Base-by-base conservation (phyloP, 2,329 filamentous ascomycete genomes). In the Paecilomyces fulvus region DNA sequence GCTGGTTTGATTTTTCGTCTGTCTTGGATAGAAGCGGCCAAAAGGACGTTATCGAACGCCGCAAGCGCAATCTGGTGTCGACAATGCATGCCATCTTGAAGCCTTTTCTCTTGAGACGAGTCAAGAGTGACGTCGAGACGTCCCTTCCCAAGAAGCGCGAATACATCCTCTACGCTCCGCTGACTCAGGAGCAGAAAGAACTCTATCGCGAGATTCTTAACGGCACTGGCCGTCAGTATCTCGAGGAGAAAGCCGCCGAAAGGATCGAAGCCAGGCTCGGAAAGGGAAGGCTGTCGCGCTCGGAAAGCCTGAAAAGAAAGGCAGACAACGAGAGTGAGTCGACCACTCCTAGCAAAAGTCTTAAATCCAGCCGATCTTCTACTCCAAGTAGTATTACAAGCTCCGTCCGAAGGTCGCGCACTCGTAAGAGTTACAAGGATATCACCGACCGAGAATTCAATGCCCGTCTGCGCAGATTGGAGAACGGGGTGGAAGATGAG, bases 1-100 rank as follows among this genome's bases (percentile, higher is more conserved):
- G 85, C 1, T 97, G 92, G 92, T 99, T 99, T 60, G 92, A 99
- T 70, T 99, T 99, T 65, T 94, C 89, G 0, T 92, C 91, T 7
- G 79, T 99, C 1, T 84, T 95, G 55, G 90, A 97, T 58, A 90
- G 92, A 61, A 81, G 87, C 33, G 86, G 85, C 0, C 88, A 90
- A 1, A 85, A 89, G 52, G 84, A 92, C 49, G 87, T 95, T 53
- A 86, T 87, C 3, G 88, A 95, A 64, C 84, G 89, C 55, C 83
- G 87, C 52, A 89, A 89, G 66, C 84, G 88, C 59, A 88, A 87
- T 53, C 75, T 94, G 1, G 87, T 95, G 1, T 85, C 91, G 53
- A 96, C 92, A 60, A 88, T 99, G 56, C 94, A 99, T 67, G 84
- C 92, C 0, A 92, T 99, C 23, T 74, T 99, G 0, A 96, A 97